These are phyloP conservation scores for Aegilops sharonensis DNA, from an alignment of 176 grass and related monocot species.

Conservation along the genomic window DNA sequence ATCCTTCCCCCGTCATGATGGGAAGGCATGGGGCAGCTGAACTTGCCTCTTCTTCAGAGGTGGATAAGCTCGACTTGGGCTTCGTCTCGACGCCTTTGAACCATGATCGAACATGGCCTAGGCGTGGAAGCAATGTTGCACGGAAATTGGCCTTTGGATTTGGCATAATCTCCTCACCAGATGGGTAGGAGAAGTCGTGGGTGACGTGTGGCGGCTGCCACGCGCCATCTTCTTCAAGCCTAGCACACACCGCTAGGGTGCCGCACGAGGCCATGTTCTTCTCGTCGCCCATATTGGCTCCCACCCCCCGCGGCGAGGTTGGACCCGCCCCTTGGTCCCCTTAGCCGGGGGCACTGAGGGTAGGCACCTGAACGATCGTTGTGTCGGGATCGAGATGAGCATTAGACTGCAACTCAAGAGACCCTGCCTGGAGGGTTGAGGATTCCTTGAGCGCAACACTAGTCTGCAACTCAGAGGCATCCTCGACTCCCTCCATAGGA, in stretches of 20 bases:
- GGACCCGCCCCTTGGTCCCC: neutral
- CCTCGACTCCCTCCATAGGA: too few species aligned
- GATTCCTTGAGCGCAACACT: too few species aligned
- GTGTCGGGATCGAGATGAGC: neutral
- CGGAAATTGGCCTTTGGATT: neutral
- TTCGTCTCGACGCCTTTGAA: neutral
- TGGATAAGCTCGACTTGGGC: neutral
- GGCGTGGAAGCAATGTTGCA: neutral
- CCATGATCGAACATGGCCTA: neutral
- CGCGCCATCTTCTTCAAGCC: neutral
- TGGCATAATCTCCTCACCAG: neutral
- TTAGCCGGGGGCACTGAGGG: neutral
- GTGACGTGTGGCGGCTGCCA: neutral
- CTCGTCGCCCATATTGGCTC: neutral
- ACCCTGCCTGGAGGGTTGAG: too few species aligned
- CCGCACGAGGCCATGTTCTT: neutral
- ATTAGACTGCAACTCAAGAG: too few species aligned
- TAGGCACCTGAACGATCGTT: neutral
- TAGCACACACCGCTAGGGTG: too few species aligned
- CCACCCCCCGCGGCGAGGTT: neutral
- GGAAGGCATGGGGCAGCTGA: neutral
- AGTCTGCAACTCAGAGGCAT: too few species aligned
- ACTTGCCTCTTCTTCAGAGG: neutral
- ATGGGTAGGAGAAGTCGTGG: neutral
- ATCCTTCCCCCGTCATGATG: neutral